phyloP scores from a whole-genome alignment of 768 basidiomycete species.

The Hydnum rufescens region DNA sequence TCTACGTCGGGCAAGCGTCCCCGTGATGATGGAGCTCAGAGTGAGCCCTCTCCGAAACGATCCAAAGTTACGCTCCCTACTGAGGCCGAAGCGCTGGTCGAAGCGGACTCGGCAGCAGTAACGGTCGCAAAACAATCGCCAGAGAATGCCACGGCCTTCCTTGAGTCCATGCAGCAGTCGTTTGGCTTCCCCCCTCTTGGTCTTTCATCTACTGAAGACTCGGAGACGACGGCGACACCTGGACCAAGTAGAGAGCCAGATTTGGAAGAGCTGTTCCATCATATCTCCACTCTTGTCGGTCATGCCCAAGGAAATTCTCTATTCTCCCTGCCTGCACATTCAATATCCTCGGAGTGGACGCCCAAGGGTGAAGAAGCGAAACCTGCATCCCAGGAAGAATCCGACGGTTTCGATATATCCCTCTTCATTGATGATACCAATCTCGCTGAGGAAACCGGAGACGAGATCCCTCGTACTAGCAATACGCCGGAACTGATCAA shows the following conservation, averaged over 20 bases:
- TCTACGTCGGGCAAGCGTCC: too few species aligned
- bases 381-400: neutral
- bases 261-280: neutral
- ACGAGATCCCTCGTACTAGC: neutral
- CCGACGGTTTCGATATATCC: conserved; percentile 6
- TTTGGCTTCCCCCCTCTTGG: neutral
- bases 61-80: neutral
- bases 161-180: neutral
- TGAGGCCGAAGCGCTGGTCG: neutral
- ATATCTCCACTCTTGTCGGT: neutral
- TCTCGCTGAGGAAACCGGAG: conserved; percentile 5
- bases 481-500: conserved; percentile 9
- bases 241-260: neutral
- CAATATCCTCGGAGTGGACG: neutral
- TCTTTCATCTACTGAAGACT: neutral
- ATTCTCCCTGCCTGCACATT: neutral
- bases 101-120: neutral
- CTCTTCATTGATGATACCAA: conserved; percentile 4
- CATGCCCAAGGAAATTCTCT: neutral
- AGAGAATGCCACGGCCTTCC: neutral
- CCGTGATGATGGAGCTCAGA: neutral
- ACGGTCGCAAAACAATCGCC: neutral
- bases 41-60: neutral
- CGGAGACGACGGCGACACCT: neutral
- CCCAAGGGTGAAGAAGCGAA: neutral